Percentiles rank a stretch among this genome's conserved stretches.
phyloP scores from a whole-genome alignment of 441 rosid genomes.

The Arabidopsis lyrata region DNA sequence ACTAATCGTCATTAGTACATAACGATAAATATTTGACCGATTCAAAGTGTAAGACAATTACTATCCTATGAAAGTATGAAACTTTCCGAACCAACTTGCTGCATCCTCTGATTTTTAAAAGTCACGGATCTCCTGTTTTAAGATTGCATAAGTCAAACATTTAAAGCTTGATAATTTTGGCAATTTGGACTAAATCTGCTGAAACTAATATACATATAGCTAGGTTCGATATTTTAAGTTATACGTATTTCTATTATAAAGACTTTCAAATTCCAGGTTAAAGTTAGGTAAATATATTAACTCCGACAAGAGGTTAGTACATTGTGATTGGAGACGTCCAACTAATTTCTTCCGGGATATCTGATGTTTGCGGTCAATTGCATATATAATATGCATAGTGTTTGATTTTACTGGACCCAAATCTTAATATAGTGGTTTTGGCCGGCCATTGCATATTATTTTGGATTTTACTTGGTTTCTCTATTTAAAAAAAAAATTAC shows the following conservation, averaged over 20 bases:
- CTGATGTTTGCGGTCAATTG: neutral
- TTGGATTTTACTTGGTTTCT: constrained; percentile 14
- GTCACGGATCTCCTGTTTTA: constrained; percentile 42
- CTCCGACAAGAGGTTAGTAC: neutral
- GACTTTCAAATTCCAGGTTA: constrained; percentile 17
- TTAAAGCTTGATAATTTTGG: constrained; percentile 30
- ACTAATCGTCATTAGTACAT: constrained; percentile 6
- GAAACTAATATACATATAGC: neutral
- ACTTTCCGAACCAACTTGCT: constrained; percentile 31
- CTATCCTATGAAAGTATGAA: constrained; percentile 23
- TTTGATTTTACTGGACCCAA: constrained; percentile 4
- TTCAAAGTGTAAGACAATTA: constrained; percentile 34
- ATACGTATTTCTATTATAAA: constrained; percentile 3
- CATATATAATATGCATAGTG: constrained; percentile 1
- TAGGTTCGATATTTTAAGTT: constrained; percentile 10
- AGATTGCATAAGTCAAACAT: constrained; percentile 38
- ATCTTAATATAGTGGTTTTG: neutral
- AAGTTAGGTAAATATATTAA: constrained; percentile 19
- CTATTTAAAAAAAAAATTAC: neutral
- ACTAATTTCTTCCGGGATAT: constrained; percentile 1
- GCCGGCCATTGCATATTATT: neutral
- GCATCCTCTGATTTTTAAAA: constrained; percentile 33
- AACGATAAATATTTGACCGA: constrained; percentile 31
- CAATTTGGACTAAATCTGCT: constrained; percentile 17
- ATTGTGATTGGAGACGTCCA: constrained; percentile 20